phyloP scores from a whole-genome alignment of 176 grass and related monocot species.

The bread wheat (Triticum aestivum) region DNA sequence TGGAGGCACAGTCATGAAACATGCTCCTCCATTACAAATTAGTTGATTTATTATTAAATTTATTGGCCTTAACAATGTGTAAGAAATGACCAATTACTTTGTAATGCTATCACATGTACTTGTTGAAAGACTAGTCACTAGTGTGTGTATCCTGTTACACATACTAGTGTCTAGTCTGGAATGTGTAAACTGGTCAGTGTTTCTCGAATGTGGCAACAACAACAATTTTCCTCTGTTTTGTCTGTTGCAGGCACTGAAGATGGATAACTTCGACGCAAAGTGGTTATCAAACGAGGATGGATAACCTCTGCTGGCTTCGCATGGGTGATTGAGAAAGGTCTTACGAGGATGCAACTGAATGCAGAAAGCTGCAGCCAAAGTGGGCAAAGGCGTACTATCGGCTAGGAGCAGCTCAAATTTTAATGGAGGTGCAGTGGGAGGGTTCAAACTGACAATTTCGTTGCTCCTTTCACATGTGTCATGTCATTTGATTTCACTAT shows the following conservation, averaged over 20 bases:
- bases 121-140: neutral
- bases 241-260: constrained; percentile 32
- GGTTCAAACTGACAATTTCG: neutral
- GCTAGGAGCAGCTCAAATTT: neutral
- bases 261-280: constrained; percentile 20
- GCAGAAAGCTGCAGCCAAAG: constrained; percentile 15
- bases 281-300: constrained; percentile 42
- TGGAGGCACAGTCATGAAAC: neutral
- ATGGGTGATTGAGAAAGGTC: neutral
- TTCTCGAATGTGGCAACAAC: neutral
- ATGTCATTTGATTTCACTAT: neutral
- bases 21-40: neutral
- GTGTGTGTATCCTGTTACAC: neutral
- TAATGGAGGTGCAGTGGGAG: neutral
- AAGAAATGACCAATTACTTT: neutral
- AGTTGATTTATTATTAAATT: neutral
- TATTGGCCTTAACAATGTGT: neutral
- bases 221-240: neutral
- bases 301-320: constrained; percentile 38
- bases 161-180: neutral
- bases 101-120: neutral
- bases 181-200: neutral
- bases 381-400: constrained; percentile 41
- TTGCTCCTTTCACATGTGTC: neutral
- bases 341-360: constrained; percentile 23